phyloP scores from a whole-genome alignment of 1,139 yeast species.

The Geotrichum histeridarum region DNA sequence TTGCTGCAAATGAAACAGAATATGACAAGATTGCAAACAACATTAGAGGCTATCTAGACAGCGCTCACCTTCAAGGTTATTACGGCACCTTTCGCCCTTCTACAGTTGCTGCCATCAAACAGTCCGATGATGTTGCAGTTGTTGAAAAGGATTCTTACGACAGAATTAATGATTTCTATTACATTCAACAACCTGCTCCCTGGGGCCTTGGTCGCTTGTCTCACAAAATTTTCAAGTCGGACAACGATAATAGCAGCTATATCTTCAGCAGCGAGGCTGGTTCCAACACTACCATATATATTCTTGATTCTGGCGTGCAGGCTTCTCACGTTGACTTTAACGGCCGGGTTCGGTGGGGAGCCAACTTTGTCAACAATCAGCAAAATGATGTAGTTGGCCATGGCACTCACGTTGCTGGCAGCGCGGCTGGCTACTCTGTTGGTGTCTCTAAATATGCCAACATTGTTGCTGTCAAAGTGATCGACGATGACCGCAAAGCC shows the following conservation, averaged over 20 bases:
- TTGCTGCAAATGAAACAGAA: background rate
- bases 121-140: slow-evolving; percentile 43
- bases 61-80: slow-evolving; percentile 39
- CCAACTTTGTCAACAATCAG: slow-evolving; percentile 34
- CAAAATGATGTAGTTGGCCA: slow-evolving; percentile 40
- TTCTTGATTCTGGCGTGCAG: slow-evolving; percentile 48
- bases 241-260: slow-evolving; percentile 30
- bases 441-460: slow-evolving; percentile 44
- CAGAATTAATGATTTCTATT: slow-evolving; percentile 15
- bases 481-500: slow-evolving; percentile 35
- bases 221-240: slow-evolving; percentile 24
- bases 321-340: slow-evolving; percentile 47
- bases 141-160: slow-evolving; percentile 47
- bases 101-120: slow-evolving; percentile 41
- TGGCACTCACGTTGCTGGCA: slow-evolving; percentile 46
- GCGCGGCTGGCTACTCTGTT: slow-evolving; percentile 41
- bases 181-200: slow-evolving; percentile 33
- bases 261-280: slow-evolving; percentile 49
- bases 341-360: slow-evolving; percentile 43
- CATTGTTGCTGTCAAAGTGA: slow-evolving; percentile 41
- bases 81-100: slow-evolving; percentile 27
- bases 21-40: slow-evolving; percentile 37
- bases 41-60: slow-evolving; percentile 52
- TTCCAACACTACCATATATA: slow-evolving; percentile 50
- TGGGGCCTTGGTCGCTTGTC: slow-evolving; percentile 59